These are phyloP conservation scores for Fusarium sp. DNA, from an alignment of 2,329 filamentous ascomycete species.

Conservation along the genomic window DNA sequence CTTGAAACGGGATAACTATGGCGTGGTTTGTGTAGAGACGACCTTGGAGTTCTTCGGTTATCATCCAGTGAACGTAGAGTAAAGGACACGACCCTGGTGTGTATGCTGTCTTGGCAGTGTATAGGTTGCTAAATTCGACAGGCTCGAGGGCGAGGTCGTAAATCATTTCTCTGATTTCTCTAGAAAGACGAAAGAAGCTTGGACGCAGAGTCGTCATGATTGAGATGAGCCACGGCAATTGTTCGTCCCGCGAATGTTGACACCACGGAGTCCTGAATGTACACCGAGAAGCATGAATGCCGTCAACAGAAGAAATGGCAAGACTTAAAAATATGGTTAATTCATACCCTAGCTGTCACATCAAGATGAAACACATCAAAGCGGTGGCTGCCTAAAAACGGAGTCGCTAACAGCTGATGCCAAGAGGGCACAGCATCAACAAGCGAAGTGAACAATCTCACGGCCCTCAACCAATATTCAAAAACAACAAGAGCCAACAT, in stretches of 20 bases:
- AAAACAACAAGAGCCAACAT: neutral
- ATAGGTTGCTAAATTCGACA: neutral
- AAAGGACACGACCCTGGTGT: neutral
- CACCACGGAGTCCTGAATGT: neutral
- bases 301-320: neutral
- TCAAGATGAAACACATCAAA: neutral
- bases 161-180: slow-evolving; percentile 4
- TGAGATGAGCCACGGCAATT: neutral
- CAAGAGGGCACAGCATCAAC: neutral
- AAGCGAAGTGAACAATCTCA: neutral
- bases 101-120: slow-evolving; percentile 1
- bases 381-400: neutral
- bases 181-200: slow-evolving; percentile 1
- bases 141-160: slow-evolving; percentile 10
- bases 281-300: neutral
- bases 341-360: neutral
- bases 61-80: slow-evolving; percentile 6
- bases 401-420: neutral
- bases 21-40: slow-evolving; percentile 8
- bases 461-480: neutral
- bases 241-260: neutral
- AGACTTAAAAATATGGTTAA: neutral
- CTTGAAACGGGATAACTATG: slow-evolving; percentile 11
- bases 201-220: neutral
- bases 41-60: neutral